Evolutionary conservation across 257 asterid species (phyloP).

Genomic region (Lycium ferocissimum): DNA sequence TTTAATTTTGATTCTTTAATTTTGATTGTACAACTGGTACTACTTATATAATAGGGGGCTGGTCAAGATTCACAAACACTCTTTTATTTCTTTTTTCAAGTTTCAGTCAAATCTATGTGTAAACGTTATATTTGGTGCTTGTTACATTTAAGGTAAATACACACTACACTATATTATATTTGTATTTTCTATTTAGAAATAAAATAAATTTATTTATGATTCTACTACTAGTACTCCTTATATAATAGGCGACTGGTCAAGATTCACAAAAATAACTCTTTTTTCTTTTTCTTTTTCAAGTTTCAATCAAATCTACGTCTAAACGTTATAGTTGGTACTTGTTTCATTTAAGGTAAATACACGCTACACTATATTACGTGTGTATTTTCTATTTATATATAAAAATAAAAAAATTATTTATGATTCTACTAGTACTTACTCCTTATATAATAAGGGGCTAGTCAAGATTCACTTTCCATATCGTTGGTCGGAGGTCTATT

Average conservation of each 20-base stretch:
- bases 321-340: neutral
- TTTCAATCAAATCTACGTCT: too few relatives aligned
- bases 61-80: too few relatives aligned
- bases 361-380: neutral
- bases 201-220: neutral
- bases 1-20: too few relatives aligned
- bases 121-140: neutral
- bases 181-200: neutral
- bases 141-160: slow-evolving; percentile 15
- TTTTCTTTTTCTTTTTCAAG: too few relatives aligned
- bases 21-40: too few relatives aligned
- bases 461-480: slow-evolving; percentile 33
- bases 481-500: slow-evolving; percentile 28
- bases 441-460: slow-evolving; percentile 23
- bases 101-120: too few relatives aligned
- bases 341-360: slow-evolving; percentile 20
- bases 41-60: too few relatives aligned
- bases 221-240: neutral
- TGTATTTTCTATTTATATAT: neutral
- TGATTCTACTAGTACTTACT: slow-evolving; percentile 3
- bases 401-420: neutral
- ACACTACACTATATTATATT: neutral
- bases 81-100: too few relatives aligned
- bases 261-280: too few relatives aligned
- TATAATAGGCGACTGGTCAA: too few relatives aligned